Base-by-base conservation (phyloP, 352 stramenopile species). In the Phytophthora pseudosyringae region DNA sequence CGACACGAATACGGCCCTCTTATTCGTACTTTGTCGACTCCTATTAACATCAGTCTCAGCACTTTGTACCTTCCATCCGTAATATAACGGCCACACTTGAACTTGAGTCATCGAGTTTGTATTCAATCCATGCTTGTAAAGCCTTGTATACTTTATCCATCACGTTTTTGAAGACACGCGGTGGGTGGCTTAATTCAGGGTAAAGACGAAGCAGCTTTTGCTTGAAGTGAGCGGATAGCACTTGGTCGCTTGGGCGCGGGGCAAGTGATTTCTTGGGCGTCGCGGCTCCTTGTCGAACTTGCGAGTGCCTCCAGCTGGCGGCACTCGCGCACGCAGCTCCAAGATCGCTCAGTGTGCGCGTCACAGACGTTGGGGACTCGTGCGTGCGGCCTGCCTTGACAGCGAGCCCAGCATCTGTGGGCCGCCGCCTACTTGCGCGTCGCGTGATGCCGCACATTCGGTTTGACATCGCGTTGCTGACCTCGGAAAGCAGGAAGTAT, bases 381-480 rank as follows among this genome's bases (percentile, higher is more conserved):
- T 66, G 48, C 48, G 50, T 61, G 49, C 49, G 40, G 35, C 32
- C 18, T 50, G 43, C 53, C 12, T 36, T 49, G 32, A 32, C 57
- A 59, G 13, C 47, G 18, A 41, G 32, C 21, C 13, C 38, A 47
- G 46, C 54, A 64, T 59, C 53, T 64, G 61, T 59, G 45, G 49
- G 21, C 45, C 35, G 59, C n/a, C 51, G 35, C 40, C 64, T 59
- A 12, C 64, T 68, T 71, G 64, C 64, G 64, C 64, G 57, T 67
- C 64, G 16, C 11, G 43, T 71, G 64, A 71, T 64, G 52, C 38
- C 29, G 28, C 33, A 53, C 38, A 38, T 59, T 68, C 45, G 56
- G 64, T 67, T 71, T 71, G 56, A 67, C 64, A 71, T 49, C 7
- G 21, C 26, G 10, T 9, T 36, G 43, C 40, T 51, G 59, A 58